A percentile compares a stretch with the other conserved stretches of the same genome.
phyloP scores from a whole-genome alignment of 148 eudicot genomes.

The Heliamphora exappendiculata region DNA sequence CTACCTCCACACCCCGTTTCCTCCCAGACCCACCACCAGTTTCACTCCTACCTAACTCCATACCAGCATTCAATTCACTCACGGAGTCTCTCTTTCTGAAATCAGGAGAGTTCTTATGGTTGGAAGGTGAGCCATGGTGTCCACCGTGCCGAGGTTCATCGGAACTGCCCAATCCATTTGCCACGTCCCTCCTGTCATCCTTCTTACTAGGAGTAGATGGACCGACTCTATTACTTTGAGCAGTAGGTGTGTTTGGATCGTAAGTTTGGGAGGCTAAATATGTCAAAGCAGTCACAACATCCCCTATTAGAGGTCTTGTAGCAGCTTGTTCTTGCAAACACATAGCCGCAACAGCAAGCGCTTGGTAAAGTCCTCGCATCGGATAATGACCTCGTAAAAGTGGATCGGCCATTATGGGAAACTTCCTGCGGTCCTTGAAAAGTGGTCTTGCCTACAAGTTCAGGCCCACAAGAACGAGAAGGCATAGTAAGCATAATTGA shows the following conservation, averaged over 20 bases:
- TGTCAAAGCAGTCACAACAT: constrained; percentile 85
- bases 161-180: constrained; percentile 50
- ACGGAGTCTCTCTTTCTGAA: constrained; percentile 47
- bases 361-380: constrained; percentile 92
- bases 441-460: constrained; percentile 82
- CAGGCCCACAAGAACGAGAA: neutral
- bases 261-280: constrained; percentile 89
- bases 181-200: constrained; percentile 49
- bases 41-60: constrained; percentile 54
- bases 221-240: constrained; percentile 48
- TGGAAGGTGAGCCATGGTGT: constrained; percentile 57
- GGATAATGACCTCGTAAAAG: constrained; percentile 84
- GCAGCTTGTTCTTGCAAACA: constrained; percentile 98
- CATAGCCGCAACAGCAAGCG: constrained; percentile 99
- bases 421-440: constrained; percentile 88
- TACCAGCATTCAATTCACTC: constrained; percentile 47
- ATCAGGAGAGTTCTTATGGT: constrained; percentile 65
- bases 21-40: constrained; percentile 61
- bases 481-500: no score
- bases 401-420: constrained; percentile 98
- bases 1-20: constrained; percentile 55
- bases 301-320: constrained; percentile 88
- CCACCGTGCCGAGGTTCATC: constrained; percentile 34
- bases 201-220: constrained; percentile 52
- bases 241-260: constrained; percentile 56